These are phyloP conservation scores for Rhodosporidiobolus sp. DNA, from an alignment of 768 basidiomycete species.

Conservation along the genomic window DNA sequence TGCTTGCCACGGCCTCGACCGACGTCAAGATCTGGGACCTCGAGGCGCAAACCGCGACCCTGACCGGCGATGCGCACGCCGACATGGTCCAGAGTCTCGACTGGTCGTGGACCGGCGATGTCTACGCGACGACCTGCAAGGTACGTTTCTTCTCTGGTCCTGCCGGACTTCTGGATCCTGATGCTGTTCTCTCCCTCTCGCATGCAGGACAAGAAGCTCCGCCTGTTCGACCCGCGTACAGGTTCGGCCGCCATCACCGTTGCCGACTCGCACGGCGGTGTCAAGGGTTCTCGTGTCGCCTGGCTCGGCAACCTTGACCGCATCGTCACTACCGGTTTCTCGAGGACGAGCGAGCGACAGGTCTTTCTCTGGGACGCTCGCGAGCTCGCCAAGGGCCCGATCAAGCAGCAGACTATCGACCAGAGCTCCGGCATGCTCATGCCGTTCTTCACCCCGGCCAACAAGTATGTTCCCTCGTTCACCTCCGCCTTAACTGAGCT, in stretches of 20 bases:
- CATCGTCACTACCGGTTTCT: constrained; percentile 93
- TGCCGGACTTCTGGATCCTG: no score
- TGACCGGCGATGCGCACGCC: constrained; percentile 61
- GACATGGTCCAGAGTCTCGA: constrained; percentile 83
- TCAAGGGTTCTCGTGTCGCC: constrained; percentile 81
- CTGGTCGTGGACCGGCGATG: constrained; percentile 74
- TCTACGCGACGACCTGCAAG: constrained; percentile 85
- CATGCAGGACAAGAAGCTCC: constrained; percentile 86
- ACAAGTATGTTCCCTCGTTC: constrained; percentile 58
- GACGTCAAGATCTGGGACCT: constrained; percentile 92
- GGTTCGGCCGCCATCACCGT: constrained; percentile 76
- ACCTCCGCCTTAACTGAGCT: constrained; percentile 59
- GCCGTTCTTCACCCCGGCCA: constrained; percentile 97
- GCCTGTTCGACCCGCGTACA: constrained; percentile 84
- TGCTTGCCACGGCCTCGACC: constrained; percentile 72
- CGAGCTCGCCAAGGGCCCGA: constrained; percentile 58
- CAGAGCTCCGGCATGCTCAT: constrained; percentile 89
- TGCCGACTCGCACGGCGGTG: constrained; percentile 82
- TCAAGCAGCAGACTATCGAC: constrained; percentile 77
- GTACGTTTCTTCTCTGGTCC: no score
- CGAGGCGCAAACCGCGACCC: constrained; percentile 64
- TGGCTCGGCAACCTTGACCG: constrained; percentile 89
- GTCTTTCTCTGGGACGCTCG: constrained; percentile 84
- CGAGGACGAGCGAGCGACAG: constrained; percentile 93
- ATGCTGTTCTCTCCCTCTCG: no score